Percentiles rank a stretch among this genome's conserved stretches.
Conservation (phyloP, 192 early-diverging fungal species). For the Geranomyces michiganensis region DNA sequence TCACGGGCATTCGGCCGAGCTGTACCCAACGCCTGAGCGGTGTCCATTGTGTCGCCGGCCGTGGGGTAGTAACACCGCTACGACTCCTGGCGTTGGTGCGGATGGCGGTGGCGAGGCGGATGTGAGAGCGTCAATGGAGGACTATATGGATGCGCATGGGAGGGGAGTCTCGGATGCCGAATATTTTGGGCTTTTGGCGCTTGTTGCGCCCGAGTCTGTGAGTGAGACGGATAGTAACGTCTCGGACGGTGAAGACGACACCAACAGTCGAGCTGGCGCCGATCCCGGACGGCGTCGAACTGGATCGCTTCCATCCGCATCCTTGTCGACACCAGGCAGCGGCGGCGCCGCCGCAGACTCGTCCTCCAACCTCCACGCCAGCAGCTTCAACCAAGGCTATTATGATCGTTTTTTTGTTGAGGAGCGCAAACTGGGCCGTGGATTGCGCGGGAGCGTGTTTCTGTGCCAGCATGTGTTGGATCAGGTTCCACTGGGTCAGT, state of each 20-base stretch:
- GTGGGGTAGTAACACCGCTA: no score
- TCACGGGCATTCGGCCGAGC: no score
- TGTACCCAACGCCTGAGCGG: background rate
- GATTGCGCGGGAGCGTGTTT: slow-evolving; percentile 88
- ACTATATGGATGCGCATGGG: background rate
- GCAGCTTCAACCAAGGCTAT: slow-evolving; percentile 89
- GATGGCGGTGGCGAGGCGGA: background rate
- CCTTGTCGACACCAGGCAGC: background rate
- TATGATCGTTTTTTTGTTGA: slow-evolving; percentile 93
- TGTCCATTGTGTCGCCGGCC: background rate
- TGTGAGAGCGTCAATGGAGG: background rate
- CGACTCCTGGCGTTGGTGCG: background rate
- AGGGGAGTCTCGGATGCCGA: slow-evolving; percentile 5
- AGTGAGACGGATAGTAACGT: slow-evolving; percentile 4
- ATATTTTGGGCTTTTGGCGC: slow-evolving; percentile 18
- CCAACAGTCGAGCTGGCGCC: background rate
- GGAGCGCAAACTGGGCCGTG: slow-evolving; percentile 83
- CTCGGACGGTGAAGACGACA: background rate
- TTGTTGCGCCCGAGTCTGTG: slow-evolving; percentile 8
- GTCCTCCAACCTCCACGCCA: slow-evolving; percentile 14
- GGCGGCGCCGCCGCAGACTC: background rate
- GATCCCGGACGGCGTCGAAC: background rate
- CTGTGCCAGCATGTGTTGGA: slow-evolving; percentile 72
- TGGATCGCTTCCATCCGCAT: background rate
- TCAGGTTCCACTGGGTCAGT: slow-evolving; percentile 59